A percentile compares a stretch with the other conserved stretches of the same genome.
Evolutionary conservation across 1,139 yeast genomes (phyloP).

Genomic region (Scheffersomyces cryptocercus): DNA sequence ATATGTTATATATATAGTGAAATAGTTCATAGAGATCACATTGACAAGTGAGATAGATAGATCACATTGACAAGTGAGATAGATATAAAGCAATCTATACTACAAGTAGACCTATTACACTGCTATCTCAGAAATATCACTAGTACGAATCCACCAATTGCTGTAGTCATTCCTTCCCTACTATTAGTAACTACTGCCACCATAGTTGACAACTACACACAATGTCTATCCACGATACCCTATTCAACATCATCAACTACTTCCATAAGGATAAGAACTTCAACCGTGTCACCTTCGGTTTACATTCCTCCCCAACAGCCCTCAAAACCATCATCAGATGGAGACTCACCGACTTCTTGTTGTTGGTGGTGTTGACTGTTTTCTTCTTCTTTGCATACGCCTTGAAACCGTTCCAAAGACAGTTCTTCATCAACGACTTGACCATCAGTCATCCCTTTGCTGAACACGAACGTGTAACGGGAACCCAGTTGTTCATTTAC

Average conservation of each 20-base stretch:
- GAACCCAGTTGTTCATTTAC: constrained; percentile 34
- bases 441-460: constrained; percentile 51
- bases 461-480: constrained; percentile 40
- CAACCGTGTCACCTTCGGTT: constrained; percentile 56
- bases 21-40: no score
- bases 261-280: constrained; percentile 16
- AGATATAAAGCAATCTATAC: no score
- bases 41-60: no score
- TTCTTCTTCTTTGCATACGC: constrained; percentile 46
- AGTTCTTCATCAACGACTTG: constrained; percentile 49
- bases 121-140: no score
- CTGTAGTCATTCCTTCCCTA: no score
- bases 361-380: constrained; percentile 41
- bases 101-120: no score
- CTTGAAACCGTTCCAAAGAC: constrained; percentile 68
- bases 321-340: constrained; percentile 41
- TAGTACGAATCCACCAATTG: no score
- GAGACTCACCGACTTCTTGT: constrained; percentile 59
- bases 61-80: no score
- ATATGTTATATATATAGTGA: no score
- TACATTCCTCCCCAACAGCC: constrained; percentile 31
- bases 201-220: neutral
- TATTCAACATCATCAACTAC: constrained; percentile 3
- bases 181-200: no score
- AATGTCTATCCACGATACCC: constrained; percentile 1